These are phyloP conservation scores for Tuctoria greenei DNA, from an alignment of 176 grass and related monocot species.

Conservation along the genomic window DNA sequence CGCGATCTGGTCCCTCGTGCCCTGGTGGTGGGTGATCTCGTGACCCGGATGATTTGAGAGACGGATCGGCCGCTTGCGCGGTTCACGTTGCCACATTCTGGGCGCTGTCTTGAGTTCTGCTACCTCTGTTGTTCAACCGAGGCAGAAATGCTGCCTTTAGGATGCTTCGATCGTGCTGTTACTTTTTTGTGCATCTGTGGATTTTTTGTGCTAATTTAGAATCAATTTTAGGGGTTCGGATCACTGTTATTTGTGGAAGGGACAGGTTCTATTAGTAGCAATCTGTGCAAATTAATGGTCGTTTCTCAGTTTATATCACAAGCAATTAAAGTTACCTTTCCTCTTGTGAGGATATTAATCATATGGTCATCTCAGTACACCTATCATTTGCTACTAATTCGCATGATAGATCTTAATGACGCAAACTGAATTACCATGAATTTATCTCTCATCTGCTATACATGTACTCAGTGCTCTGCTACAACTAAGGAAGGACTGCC, in stretches of 20 bases:
- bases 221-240: not conserved
- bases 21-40: not conserved
- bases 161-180: not conserved
- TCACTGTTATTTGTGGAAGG: not conserved
- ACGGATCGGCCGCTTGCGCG: not conserved
- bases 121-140: not conserved
- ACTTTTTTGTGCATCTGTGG: too few relatives aligned
- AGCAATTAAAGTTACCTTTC: not conserved
- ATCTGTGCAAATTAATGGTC: not conserved
- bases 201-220: not conserved
- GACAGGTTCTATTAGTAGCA: not conserved
- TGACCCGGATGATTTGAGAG: not conserved
- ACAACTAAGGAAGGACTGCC: not conserved
- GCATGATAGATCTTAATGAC: not conserved
- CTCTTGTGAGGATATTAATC: not conserved
- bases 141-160: not conserved
- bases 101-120: not conserved
- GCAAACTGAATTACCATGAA: too few relatives aligned
- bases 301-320: not conserved
- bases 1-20: constrained; percentile 20
- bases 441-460: not conserved
- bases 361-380: not conserved
- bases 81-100: not conserved
- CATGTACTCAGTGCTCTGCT: not conserved
- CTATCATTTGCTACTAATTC: not conserved